Evolutionary conservation across 352 stramenopile species (phyloP), one percentile per base, ranked within the genome.

Genomic region (Pythium monospermum): DNA sequence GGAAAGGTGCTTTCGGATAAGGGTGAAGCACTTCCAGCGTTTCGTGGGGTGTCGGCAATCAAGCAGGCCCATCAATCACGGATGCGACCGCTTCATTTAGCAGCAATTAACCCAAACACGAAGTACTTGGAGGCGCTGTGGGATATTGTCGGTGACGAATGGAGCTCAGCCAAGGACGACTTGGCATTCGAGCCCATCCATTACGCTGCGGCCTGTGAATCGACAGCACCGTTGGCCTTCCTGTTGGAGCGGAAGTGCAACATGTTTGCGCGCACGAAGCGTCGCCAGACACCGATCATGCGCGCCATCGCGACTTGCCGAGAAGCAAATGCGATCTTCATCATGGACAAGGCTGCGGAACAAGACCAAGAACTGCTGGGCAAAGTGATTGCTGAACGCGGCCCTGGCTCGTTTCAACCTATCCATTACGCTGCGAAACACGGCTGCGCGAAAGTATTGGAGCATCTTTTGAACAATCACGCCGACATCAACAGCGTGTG

Each of bases 61-160:
- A 92, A 92, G 53, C 75, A 87, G 55, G 76, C 76, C 0, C 36
- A 67, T 23, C 62, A 85, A 33, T 85, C 76, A 2, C 66, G 68
- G 11, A 69, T 91, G n/a, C 75, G 75, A 0, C 81, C 81, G 13
- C 49, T 92, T 16, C 81, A 92, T 33, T 49, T 92, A 15, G 78
- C 81, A 8, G 70, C 72, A 1, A 87, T 92, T 49, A 90, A 92
- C 21, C 78, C 81, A 2, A 85, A 89, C 30, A 71, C 53, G 0
- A 82, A 73, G 52, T 83, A 87, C 41, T 55, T 92, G 10, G 61
- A 81, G 28, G 49, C 57, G 10, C 53, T 92, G 12, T 89, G 75
- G 75, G 73, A 78, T 6, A 62, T 64, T 5, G 73, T 64, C 2
- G 68, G 81, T 1, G 69, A 75, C 25, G 76, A 86, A 26, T 79